These are phyloP conservation scores for Mucor piriformis DNA, from an alignment of 371 early-diverging fungal species.

Conservation along the genomic window DNA sequence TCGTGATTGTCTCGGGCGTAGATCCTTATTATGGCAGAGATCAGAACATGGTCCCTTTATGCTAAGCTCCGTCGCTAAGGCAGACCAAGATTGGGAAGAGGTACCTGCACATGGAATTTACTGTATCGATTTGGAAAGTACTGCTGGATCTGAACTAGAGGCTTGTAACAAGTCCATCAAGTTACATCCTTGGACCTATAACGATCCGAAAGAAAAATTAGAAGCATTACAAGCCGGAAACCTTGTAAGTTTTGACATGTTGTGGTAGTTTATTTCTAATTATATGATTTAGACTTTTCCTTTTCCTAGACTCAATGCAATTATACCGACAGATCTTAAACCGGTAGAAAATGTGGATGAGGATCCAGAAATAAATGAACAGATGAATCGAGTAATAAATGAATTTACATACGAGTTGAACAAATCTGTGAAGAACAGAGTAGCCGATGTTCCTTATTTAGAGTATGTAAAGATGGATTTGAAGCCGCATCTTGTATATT, in stretches of 20 bases:
- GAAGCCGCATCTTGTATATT: not conserved
- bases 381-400: slow-evolving; percentile 39
- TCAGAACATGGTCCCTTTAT: slow-evolving; percentile 35
- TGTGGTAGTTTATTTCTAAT: not conserved
- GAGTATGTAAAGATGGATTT: slow-evolving; percentile 28
- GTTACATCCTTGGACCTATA: slow-evolving; percentile 38
- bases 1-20: slow-evolving; percentile 83
- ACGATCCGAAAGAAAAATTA: slow-evolving; percentile 1
- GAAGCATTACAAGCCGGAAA: not conserved
- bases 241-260: not conserved
- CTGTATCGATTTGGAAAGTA: slow-evolving; percentile 43
- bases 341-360: slow-evolving; percentile 11
- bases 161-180: slow-evolving; percentile 4
- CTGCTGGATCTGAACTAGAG: not conserved
- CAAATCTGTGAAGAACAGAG: slow-evolving; percentile 59
- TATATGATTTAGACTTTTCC: slow-evolving; percentile 40
- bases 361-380: slow-evolving; percentile 32
- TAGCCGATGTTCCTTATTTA: slow-evolving; percentile 58
- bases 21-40: slow-evolving; percentile 71
- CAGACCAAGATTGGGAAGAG: slow-evolving; percentile 57
- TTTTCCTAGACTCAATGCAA: slow-evolving; percentile 52
- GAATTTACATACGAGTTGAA: slow-evolving; percentile 45
- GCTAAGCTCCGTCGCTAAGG: slow-evolving; percentile 60
- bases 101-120: slow-evolving; percentile 77
- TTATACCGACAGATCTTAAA: slow-evolving; percentile 27